These are phyloP conservation scores for Chrysoporthe austroafricana DNA, from an alignment of 2,329 filamentous ascomycete species.

Conservation along the genomic window DNA sequence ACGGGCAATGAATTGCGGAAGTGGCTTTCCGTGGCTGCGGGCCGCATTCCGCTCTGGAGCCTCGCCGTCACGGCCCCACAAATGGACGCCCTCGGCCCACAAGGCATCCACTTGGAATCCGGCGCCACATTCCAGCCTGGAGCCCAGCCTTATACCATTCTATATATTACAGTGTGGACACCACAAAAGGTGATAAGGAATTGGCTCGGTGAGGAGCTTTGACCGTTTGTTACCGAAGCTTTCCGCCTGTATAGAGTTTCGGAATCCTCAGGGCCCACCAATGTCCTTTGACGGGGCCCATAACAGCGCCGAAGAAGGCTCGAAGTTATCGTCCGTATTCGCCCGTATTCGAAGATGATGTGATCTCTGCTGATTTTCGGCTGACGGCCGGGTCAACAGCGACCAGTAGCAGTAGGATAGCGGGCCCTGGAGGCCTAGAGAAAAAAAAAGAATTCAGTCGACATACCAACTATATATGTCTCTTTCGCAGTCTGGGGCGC, in stretches of 20 bases:
- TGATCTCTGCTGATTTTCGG: not conserved
- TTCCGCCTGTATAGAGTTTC: not conserved
- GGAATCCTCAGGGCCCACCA: not conserved
- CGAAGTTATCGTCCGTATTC: not conserved
- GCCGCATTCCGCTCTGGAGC: constrained; percentile 8
- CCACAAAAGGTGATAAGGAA: not conserved
- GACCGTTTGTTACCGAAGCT: constrained; percentile 7
- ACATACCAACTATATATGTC: not conserved
- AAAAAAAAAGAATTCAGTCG: not conserved
- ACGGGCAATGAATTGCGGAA: constrained; percentile 10
- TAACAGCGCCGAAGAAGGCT: not conserved
- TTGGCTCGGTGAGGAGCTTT: not conserved
- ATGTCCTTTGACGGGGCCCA: not conserved
- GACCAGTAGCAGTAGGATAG: not conserved
- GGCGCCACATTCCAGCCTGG: not conserved
- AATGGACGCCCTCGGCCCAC: not conserved
- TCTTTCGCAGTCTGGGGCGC: no score
- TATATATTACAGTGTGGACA: not conserved
- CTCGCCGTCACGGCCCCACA: not conserved
- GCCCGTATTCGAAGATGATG: not conserved
- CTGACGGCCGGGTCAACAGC: not conserved
- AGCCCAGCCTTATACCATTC: not conserved
- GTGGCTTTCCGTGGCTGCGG: not conserved
- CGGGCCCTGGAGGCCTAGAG: not conserved
- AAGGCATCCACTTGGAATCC: not conserved